Conservation (phyloP, 2,329 filamentous ascomycete species). For the Aspergillus sojae region DNA sequence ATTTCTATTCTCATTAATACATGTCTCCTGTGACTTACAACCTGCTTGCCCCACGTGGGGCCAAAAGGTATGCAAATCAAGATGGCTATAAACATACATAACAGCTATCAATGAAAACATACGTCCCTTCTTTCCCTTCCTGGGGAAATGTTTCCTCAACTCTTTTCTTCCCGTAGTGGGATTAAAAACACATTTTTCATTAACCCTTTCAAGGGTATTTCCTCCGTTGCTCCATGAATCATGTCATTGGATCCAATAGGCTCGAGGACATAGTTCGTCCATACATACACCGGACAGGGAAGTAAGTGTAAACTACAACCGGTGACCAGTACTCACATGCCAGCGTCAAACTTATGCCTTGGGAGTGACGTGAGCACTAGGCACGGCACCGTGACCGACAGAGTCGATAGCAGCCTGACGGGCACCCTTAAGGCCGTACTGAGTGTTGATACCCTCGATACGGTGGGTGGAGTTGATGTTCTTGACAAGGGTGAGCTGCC, state of each 20-base stretch:
- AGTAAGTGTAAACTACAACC: not conserved
- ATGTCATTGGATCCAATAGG: not conserved
- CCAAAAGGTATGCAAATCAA: constrained; percentile 18
- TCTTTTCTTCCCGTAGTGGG: not conserved
- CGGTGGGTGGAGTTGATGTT: constrained; percentile 87
- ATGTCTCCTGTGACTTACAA: constrained; percentile 19
- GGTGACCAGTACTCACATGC: not conserved
- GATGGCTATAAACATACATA: constrained; percentile 23
- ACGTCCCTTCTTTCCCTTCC: constrained; percentile 4
- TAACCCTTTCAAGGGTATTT: not conserved
- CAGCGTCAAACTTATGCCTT: constrained; percentile 29
- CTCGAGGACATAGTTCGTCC: not conserved
- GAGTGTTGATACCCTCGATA: constrained; percentile 70
- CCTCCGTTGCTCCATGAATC: not conserved
- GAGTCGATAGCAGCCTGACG: constrained; percentile 51
- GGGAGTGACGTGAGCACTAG: constrained; percentile 36
- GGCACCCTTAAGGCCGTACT: constrained; percentile 71
- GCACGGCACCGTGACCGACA: constrained; percentile 37
- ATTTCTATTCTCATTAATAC: constrained; percentile 27
- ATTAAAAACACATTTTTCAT: constrained; percentile 4
- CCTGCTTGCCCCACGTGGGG: constrained; percentile 6
- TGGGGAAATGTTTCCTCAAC: not conserved
- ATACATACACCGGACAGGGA: not conserved
- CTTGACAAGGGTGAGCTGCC: constrained; percentile 84
- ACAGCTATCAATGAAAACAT: constrained; percentile 14